phyloP scores from a whole-genome alignment of 148 eudicot genomes.

The Simmondsia chinensis region DNA sequence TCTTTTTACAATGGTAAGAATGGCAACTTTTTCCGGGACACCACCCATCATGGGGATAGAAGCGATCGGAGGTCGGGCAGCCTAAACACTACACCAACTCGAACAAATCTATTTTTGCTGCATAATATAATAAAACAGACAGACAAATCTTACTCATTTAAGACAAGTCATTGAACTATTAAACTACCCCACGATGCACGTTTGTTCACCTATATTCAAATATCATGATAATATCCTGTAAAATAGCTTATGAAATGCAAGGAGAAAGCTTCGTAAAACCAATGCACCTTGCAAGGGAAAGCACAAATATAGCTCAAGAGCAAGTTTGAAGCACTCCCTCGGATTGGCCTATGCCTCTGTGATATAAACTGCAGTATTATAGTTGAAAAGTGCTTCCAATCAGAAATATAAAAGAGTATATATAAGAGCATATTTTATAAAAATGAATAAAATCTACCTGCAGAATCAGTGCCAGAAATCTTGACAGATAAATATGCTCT shows the following conservation, averaged over 20 bases:
- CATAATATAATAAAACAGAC: too few relatives aligned
- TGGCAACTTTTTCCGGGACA: too few relatives aligned
- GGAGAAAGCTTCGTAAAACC: not conserved
- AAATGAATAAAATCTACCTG: conserved; percentile 61
- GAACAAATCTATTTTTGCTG: too few relatives aligned
- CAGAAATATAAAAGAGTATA: not conserved
- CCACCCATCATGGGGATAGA: too few relatives aligned
- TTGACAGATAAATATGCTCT: conserved; percentile 55
- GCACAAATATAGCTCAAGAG: conserved; percentile 58
- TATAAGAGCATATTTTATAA: too few relatives aligned
- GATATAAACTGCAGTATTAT: conserved; percentile 59
- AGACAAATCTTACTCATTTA: too few relatives aligned
- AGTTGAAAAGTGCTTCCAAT: conserved; percentile 1
- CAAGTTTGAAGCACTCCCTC: conserved; percentile 68
- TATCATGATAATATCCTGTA: not conserved
- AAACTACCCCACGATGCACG: not conserved
- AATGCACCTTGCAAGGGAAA: conserved; percentile 82
- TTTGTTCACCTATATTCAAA: not conserved
- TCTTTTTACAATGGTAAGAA: too few relatives aligned
- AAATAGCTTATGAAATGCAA: not conserved
- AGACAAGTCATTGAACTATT: too few relatives aligned
- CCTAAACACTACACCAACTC: too few relatives aligned
- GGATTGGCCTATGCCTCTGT: conserved; percentile 79
- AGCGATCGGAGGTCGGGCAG: too few relatives aligned
- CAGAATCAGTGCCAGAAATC: conserved; percentile 49